Evolutionary conservation across 495 filamentous ascomycete genomes (phyloP).

Genomic region (Xylaria bambusicola): DNA sequence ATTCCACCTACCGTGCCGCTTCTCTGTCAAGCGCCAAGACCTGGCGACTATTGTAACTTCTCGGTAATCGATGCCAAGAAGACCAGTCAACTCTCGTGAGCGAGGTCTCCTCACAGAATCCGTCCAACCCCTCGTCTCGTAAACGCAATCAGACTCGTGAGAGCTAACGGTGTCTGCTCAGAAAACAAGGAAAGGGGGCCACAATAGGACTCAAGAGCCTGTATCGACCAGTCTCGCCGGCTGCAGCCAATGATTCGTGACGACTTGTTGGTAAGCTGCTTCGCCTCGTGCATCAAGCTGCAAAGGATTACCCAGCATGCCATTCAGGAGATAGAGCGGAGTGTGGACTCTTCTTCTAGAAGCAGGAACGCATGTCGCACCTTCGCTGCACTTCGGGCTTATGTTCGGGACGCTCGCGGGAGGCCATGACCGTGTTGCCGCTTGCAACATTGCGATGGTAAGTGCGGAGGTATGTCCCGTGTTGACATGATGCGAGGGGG

Average conservation of each 20-base stretch:
- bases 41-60: background rate
- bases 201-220: background rate
- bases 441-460: background rate
- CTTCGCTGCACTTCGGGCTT: background rate
- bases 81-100: conserved; percentile 2
- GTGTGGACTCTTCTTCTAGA: conserved; percentile 5
- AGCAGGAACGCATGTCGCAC: background rate
- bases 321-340: background rate
- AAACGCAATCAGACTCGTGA: background rate
- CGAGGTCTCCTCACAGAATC: background rate
- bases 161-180: background rate
- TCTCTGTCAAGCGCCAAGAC: conserved; percentile 2
- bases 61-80: conserved; percentile 14
- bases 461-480: background rate
- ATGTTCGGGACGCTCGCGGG: background rate
- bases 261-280: conserved; percentile 4
- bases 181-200: background rate
- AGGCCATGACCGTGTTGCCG: background rate
- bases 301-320: background rate
- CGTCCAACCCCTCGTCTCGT: background rate
- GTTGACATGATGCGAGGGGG: background rate
- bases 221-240: background rate
- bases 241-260: background rate
- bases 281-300: background rate
- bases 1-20: background rate